Evolutionary conservation across 78 protist genomes (phyloP), one percentile per base, ranked within the genome.

Genomic region (Monocercomonoides exilis): DNA sequence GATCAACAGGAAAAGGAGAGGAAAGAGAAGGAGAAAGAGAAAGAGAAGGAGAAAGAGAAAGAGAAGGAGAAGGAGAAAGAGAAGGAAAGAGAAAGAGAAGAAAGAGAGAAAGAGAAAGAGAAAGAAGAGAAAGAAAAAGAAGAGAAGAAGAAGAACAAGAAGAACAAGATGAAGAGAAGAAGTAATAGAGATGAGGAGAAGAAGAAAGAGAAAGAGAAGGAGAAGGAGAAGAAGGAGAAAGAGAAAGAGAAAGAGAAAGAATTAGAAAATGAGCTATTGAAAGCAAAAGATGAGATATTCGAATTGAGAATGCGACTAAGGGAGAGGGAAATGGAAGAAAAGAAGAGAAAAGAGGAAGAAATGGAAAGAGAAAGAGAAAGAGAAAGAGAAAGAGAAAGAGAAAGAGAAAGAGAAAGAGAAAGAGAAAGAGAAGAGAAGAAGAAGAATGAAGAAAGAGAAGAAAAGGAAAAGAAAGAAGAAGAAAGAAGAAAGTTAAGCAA

Each of bases 121-220:
- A 80, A 80, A 29, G 84, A 80, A 41, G 29, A 33, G 45, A 42
- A 80, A 29, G 29, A 42, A 41, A 80, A 80, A 29, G 29, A 44
- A 29, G 29, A 42, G 84, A 80, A 44, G 45, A 80, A 80, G 84
- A 29, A 44, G 84, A 80, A 80, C n/a, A 80, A 80, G 45, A 29
- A 42, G 29, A 29, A 80, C 29, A 29, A 42, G 84, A 80, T 33
- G 45, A 80, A 42, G 45, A 41, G 29, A 29, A 80, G 29, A 41
- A 41, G 29, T 29, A 42, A 80, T 21, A 41, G 29, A 41, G 29
- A 80, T 29, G 45, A n/a, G n/a, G n/a, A n/a, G n/a, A n/a, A n/a
- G n/a, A n/a, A n/a, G n/a, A n/a, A n/a, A n/a, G n/a, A n/a, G 29
- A 29, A 80, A 80, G 45, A 42, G 29, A 41, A 80, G 29, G 45